A percentile compares a stretch with the other conserved stretches of the same genome.
These are phyloP conservation scores for Lodderomyces metapsilosis DNA, from an alignment of 1,139 yeast genomes.

Conservation along the genomic window DNA sequence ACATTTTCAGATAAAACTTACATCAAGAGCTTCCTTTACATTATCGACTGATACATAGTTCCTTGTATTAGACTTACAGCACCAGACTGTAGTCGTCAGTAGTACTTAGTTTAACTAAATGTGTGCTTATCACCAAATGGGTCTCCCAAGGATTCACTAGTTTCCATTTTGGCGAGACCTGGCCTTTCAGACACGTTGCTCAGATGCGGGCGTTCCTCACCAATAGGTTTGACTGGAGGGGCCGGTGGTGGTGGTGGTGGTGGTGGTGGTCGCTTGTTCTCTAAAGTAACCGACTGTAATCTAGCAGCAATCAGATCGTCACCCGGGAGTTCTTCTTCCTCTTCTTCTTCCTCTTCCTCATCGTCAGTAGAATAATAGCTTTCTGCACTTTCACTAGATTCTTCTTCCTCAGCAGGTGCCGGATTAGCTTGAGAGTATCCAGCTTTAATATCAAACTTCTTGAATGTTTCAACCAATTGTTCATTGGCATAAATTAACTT, in stretches of 20 bases:
- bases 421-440: slow-evolving; percentile 39
- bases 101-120: slow-evolving; percentile 24
- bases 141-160: slow-evolving; percentile 42
- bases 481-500: slow-evolving; percentile 86
- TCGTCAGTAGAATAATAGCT: slow-evolving; percentile 50
- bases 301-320: slow-evolving; percentile 20
- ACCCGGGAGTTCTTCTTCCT: slow-evolving; percentile 11
- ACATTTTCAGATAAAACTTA: too few relatives aligned
- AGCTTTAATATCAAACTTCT: slow-evolving; percentile 55
- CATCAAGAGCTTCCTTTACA: too few relatives aligned
- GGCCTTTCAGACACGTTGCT: slow-evolving; percentile 13
- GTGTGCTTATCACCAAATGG: slow-evolving; percentile 72
- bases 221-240: slow-evolving; percentile 27
- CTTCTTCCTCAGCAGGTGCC: slow-evolving; percentile 34
- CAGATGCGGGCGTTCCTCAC: neutral
- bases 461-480: slow-evolving; percentile 72
- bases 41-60: too few relatives aligned
- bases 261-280: slow-evolving; percentile 31
- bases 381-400: slow-evolving; percentile 22
- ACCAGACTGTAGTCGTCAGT: too few relatives aligned
- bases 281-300: slow-evolving; percentile 17
- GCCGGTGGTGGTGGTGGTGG: slow-evolving; percentile 22
- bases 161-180: slow-evolving; percentile 20
- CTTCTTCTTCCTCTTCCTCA: slow-evolving; percentile 17
- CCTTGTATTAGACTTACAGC: too few relatives aligned